Conservation (phyloP, 129 eudicot genomes). For the Oenanthe sinensis region DNA sequence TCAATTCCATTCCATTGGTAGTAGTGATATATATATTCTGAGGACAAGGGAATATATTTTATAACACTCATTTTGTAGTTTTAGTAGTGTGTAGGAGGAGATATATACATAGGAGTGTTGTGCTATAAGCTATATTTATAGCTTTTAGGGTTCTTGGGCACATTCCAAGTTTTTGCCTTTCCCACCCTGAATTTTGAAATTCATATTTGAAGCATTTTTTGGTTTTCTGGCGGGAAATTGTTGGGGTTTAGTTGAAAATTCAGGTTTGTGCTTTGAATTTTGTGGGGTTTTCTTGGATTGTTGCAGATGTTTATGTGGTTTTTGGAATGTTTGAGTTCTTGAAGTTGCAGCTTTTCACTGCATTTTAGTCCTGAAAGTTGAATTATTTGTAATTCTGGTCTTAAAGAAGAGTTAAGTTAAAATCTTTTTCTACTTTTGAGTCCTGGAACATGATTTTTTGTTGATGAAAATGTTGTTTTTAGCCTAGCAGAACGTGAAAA, state of each 20-base stretch:
- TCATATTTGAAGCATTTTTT: conserved; percentile 10
- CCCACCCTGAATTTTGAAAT: conserved; percentile 16
- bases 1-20: not conserved
- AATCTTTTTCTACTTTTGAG: conserved; percentile 7
- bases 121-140: not conserved
- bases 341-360: not conserved
- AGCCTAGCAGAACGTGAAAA: not conserved
- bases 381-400: not conserved
- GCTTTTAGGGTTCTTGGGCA: not conserved
- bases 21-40: not conserved
- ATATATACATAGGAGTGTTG: not conserved
- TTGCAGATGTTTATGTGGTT: not conserved
- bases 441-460: not conserved
- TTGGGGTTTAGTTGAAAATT: conserved; percentile 6
- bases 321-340: not conserved
- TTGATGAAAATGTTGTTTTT: conserved; percentile 1
- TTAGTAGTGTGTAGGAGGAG: conserved; percentile 6
- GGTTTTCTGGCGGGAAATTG: conserved; percentile 17
- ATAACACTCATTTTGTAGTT: not conserved
- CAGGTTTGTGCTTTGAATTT: conserved; percentile 21
- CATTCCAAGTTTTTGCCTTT: not conserved
- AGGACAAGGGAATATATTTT: not conserved
- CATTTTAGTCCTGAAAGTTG: not conserved
- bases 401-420: not conserved
- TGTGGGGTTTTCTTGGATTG: not conserved